These are phyloP conservation scores for Chlamydomonas eustigma DNA, from an alignment of 139 green algal genomes.

Conservation along the genomic window DNA sequence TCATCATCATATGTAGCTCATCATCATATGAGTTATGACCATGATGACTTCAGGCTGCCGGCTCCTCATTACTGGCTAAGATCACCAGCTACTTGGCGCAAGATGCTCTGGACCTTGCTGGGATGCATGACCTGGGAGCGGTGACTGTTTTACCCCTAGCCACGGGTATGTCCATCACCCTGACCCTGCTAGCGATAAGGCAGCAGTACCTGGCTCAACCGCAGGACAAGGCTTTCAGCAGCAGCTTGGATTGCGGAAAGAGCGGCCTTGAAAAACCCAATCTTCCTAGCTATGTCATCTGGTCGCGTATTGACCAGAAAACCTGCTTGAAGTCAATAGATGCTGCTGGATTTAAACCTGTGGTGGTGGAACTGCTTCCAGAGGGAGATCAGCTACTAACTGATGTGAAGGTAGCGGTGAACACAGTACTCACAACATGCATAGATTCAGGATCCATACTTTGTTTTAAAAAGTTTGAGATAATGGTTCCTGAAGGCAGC, in stretches of 20 bases:
- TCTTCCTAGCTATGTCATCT: conserved; percentile 72
- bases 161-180: conserved; percentile 87
- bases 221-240: too few species aligned
- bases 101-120: conserved; percentile 71
- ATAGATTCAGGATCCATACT: too few species aligned
- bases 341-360: conserved; percentile 40
- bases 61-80: conserved; percentile 80
- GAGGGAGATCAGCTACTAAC: conserved; percentile 77
- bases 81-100: conserved; percentile 64
- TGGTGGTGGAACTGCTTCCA: conserved; percentile 60
- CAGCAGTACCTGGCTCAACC: not conserved
- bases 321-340: conserved; percentile 93
- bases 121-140: conserved; percentile 46
- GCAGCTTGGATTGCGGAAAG: too few species aligned
- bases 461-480: too few species aligned
- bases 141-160: conserved; percentile 80
- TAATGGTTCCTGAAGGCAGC: too few species aligned
- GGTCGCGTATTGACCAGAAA: conserved; percentile 96
- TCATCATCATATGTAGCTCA: too few species aligned
- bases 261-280: not conserved
- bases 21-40: too few species aligned
- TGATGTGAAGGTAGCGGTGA: conserved; percentile 64
- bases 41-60: too few species aligned
- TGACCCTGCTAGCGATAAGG: conserved; percentile 40
- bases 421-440: too few species aligned